Evolutionary conservation across 805 yeast genomes (phyloP).

Genomic region (Candida adriatica): DNA sequence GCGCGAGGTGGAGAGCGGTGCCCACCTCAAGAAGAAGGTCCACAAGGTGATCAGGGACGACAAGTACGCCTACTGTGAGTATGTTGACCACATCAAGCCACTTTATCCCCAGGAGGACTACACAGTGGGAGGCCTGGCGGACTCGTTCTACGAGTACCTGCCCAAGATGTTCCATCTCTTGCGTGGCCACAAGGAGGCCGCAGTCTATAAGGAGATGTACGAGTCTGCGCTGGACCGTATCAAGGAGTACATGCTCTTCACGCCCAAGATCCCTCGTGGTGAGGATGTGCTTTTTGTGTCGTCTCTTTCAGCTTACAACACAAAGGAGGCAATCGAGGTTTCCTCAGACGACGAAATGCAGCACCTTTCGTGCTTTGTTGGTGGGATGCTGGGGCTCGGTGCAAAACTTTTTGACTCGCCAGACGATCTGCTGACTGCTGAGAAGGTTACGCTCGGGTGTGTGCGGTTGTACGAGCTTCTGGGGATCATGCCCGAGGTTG

Average conservation of each 20-base stretch:
- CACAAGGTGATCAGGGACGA: constrained; percentile 29
- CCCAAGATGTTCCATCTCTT: constrained; percentile 41
- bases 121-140: constrained; percentile 36
- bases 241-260: constrained; percentile 34
- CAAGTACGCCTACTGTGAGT: constrained; percentile 29
- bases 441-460: constrained; percentile 42
- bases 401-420: constrained; percentile 32
- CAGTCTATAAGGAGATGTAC: constrained; percentile 27
- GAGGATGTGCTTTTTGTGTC: constrained; percentile 28
- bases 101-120: constrained; percentile 14
- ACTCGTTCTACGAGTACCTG: constrained; percentile 42
- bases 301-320: constrained; percentile 21
- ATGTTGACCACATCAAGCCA: constrained; percentile 19
- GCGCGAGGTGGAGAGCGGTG: constrained; percentile 26
- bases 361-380: constrained; percentile 45
- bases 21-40: constrained; percentile 28
- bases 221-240: constrained; percentile 31
- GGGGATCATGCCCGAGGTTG: constrained; percentile 39
- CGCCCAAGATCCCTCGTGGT: constrained; percentile 38
- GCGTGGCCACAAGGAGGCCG: constrained; percentile 28
- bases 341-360: constrained; percentile 32
- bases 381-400: constrained; percentile 47
- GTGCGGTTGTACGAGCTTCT: constrained; percentile 33
- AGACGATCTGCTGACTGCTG: constrained; percentile 34
- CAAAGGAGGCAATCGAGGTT: constrained; percentile 10